Percentiles rank a stretch among this genome's conserved stretches.
Evolutionary conservation across 768 basidiomycete genomes (phyloP).

Genomic region (Mycena vulgaris): DNA sequence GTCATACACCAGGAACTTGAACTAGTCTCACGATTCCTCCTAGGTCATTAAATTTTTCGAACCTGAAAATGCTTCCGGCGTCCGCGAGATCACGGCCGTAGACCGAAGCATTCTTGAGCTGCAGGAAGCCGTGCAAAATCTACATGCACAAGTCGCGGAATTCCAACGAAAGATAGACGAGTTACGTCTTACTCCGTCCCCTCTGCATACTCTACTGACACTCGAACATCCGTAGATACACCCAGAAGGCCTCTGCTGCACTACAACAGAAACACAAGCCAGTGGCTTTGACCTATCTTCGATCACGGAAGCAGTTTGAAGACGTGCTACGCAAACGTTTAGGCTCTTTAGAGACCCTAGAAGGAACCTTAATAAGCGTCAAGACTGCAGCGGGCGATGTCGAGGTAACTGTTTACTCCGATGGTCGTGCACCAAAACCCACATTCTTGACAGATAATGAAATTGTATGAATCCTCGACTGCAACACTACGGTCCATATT

Average conservation of each 20-base stretch:
- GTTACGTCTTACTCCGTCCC: slow-evolving; percentile 58
- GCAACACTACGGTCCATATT: slow-evolving; percentile 83
- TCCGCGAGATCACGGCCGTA: slow-evolving; percentile 76
- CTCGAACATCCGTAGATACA: slow-evolving; percentile 63
- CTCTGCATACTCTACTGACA: slow-evolving; percentile 2
- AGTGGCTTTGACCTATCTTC: slow-evolving; percentile 82
- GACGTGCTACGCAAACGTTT: slow-evolving; percentile 84
- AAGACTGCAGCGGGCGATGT: slow-evolving; percentile 93
- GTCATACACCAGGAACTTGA: not conserved
- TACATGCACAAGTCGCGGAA: slow-evolving; percentile 78
- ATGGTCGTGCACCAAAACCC: slow-evolving; percentile 1
- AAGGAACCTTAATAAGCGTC: slow-evolving; percentile 83
- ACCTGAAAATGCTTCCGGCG: slow-evolving; percentile 46
- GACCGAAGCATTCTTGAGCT: slow-evolving; percentile 89
- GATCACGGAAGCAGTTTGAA: slow-evolving; percentile 86
- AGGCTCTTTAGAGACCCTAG: slow-evolving; percentile 79
- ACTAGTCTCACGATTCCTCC: slow-evolving; percentile 4
- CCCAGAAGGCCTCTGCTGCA: slow-evolving; percentile 74
- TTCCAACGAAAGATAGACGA: slow-evolving; percentile 81
- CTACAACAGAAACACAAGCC: slow-evolving; percentile 80
- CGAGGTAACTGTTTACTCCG: slow-evolving; percentile 67
- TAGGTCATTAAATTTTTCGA: slow-evolving; percentile 89
- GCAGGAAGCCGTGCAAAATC: slow-evolving; percentile 74
- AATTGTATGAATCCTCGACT: slow-evolving; percentile 87
- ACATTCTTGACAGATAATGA: slow-evolving; percentile 77